Evolutionary conservation across 169 alveolate genomes (phyloP).

Genomic region (Condylostoma magnum): DNA sequence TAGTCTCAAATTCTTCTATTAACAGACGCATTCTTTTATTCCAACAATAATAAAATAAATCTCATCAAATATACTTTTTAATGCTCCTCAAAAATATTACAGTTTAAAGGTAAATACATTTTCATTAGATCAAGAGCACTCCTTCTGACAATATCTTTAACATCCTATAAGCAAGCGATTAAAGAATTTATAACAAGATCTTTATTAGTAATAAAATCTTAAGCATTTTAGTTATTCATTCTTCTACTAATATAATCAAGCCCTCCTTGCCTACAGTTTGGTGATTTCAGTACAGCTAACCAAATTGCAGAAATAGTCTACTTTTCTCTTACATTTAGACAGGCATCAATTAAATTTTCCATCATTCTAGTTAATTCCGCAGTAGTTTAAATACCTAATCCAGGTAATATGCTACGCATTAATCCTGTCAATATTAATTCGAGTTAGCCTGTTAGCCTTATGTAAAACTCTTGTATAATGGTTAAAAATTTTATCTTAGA

Average conservation of each 20-base stretch:
- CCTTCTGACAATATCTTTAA: background rate
- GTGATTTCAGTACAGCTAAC: background rate
- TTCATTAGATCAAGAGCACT: slow-evolving; percentile 17
- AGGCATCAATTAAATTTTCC: background rate
- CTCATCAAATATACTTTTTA: background rate
- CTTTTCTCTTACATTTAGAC: background rate
- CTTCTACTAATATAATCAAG: slow-evolving; percentile 10
- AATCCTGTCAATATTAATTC: background rate
- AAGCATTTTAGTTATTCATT: too few relatives aligned
- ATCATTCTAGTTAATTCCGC: background rate
- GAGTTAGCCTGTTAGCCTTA: background rate
- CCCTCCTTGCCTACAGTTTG: background rate
- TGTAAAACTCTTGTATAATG: background rate
- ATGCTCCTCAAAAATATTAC: background rate
- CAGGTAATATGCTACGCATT: background rate
- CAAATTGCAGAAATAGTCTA: background rate
- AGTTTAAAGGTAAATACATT: background rate
- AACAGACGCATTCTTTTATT: background rate
- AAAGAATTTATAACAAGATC: background rate
- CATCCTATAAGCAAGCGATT: background rate
- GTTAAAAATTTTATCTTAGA: background rate
- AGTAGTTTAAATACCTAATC: too few relatives aligned
- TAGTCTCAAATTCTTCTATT: slow-evolving; percentile 19
- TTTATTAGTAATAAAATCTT: too few relatives aligned
- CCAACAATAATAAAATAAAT: background rate